Conservation (phyloP, 2,329 filamentous ascomycete genomes). For the Truncatella angustata region DNA sequence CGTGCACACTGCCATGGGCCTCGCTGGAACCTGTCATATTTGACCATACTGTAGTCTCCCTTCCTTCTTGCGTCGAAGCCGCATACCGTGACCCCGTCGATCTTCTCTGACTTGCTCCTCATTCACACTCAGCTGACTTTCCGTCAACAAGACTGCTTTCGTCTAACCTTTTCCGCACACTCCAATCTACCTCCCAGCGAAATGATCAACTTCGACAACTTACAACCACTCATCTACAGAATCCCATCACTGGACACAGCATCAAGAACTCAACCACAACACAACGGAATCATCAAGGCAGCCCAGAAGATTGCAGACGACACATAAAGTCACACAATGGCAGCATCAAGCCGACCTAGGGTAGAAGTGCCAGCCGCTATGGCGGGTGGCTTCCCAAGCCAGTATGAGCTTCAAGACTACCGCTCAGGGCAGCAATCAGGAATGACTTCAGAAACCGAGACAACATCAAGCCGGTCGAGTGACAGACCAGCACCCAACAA, state of each 20-base stretch:
- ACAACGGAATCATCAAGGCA: conserved; percentile 11
- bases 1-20: not conserved
- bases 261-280: not conserved
- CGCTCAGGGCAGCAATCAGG: conserved; percentile 13
- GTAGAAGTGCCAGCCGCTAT: conserved; percentile 19
- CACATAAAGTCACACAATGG: conserved; percentile 19
- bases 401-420: conserved; percentile 17
- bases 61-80: conserved; percentile 16
- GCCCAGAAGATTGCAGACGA: conserved; percentile 23
- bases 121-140: not conserved
- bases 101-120: conserved; percentile 8
- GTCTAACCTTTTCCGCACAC: not conserved
- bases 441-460: conserved; percentile 23
- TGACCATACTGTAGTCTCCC: not conserved
- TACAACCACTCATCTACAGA: not conserved
- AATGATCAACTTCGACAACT: conserved; percentile 7
- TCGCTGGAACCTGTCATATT: conserved; percentile 6
- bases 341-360: conserved; percentile 18
- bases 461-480: conserved; percentile 20
- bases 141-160: conserved; percentile 15
- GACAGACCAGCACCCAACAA: conserved; percentile 20
- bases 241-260: not conserved
- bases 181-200: not conserved
- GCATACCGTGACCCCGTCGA: conserved; percentile 13
- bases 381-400: conserved; percentile 25